Evolutionary conservation across 2,329 filamentous ascomycete species (phyloP).

Genomic region (Hypoxylon sp.): DNA sequence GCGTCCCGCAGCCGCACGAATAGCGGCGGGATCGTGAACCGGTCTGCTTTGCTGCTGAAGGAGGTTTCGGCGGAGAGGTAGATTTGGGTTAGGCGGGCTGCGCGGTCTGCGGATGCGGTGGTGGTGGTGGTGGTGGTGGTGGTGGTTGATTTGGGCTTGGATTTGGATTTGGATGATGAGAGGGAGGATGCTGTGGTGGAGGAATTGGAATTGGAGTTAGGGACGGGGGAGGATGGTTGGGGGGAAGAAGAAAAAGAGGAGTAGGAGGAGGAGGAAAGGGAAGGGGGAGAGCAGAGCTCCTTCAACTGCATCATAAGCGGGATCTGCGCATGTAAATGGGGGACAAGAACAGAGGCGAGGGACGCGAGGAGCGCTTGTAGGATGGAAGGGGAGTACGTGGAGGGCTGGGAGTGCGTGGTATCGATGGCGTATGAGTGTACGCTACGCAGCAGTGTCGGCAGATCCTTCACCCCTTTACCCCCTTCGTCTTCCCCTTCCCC

Average conservation of each 20-base stretch:
- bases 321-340: constrained; percentile 40
- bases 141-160: neutral
- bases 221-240: no score
- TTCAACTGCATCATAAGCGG: constrained; percentile 30
- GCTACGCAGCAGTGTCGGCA: constrained; percentile 21
- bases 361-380: constrained; percentile 35
- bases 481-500: neutral
- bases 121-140: neutral
- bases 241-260: neutral
- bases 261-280: neutral
- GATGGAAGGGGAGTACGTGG: constrained; percentile 32
- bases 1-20: constrained; percentile 50
- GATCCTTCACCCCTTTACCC: neutral
- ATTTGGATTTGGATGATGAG: neutral
- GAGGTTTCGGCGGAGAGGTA: constrained; percentile 41
- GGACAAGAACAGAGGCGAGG: constrained; percentile 38
- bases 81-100: constrained; percentile 41
- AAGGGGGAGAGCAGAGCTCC: constrained; percentile 22
- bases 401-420: constrained; percentile 30
- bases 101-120: constrained; percentile 21
- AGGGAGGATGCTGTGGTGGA: neutral
- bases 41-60: constrained; percentile 38
- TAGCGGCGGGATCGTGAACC: constrained; percentile 49
- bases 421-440: constrained; percentile 34
- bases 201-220: neutral